Evolutionary conservation across 1,139 yeast genomes (phyloP).

Genomic region (Blastobotrys apis): DNA sequence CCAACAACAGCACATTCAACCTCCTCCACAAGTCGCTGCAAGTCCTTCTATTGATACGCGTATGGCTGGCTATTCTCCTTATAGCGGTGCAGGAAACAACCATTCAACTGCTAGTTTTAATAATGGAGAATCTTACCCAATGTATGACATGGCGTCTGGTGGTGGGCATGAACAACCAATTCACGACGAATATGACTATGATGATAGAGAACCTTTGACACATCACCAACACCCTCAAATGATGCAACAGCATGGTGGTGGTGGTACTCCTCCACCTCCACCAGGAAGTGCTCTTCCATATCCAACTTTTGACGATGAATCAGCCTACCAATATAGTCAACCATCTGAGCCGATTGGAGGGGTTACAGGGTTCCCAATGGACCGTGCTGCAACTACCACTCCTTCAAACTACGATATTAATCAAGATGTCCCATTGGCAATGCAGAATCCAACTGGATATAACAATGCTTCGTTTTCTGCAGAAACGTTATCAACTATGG

Average conservation of each 20-base stretch:
- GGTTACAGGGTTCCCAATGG: constrained; percentile 25
- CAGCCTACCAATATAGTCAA: constrained; percentile 14
- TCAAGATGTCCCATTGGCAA: constrained; percentile 16
- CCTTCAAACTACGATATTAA: constrained; percentile 11
- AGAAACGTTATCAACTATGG: constrained; percentile 15
- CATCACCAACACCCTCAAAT: neutral
- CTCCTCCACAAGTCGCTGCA: constrained; percentile 14
- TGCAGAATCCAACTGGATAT: constrained; percentile 13
- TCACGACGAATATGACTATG: constrained; percentile 20
- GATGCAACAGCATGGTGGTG: neutral
- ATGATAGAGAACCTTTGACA: constrained; percentile 24
- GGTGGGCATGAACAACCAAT: constrained; percentile 19
- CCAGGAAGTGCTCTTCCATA: constrained; percentile 19
- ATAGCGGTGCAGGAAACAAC: constrained; percentile 8
- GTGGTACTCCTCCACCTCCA: too few species aligned
- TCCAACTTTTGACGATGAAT: constrained; percentile 24
- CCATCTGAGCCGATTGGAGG: constrained; percentile 30
- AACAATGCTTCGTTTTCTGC: constrained; percentile 12
- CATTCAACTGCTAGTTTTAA: constrained; percentile 8
- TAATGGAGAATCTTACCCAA: constrained; percentile 20
- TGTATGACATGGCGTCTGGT: constrained; percentile 20
- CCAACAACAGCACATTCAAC: constrained; percentile 8
- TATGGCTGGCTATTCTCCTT: constrained; percentile 14
- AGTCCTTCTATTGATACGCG: constrained; percentile 18
- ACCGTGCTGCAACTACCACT: neutral